phyloP scores from a whole-genome alignment of 169 alveolate species.

The Amoebophrya sp. region DNA sequence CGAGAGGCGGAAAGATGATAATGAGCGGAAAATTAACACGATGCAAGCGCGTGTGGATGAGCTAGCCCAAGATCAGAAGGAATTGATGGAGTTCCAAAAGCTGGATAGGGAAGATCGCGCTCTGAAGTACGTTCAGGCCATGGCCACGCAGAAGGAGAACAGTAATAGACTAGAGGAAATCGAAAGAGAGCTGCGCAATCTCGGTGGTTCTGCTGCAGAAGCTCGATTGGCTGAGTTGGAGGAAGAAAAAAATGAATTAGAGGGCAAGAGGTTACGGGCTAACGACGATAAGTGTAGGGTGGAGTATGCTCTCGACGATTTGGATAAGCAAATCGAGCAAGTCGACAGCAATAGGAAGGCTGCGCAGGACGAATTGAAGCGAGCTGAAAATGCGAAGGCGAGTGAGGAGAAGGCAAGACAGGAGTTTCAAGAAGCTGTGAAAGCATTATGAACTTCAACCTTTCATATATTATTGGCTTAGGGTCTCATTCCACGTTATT shows the following conservation, averaged over 20 bases:
- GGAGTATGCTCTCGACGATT: too few species aligned
- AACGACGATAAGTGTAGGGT: too few species aligned
- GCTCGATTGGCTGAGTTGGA: not conserved
- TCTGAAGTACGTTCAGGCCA: not conserved
- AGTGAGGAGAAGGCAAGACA: too few species aligned
- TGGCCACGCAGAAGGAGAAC: not conserved
- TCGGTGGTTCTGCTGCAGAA: not conserved
- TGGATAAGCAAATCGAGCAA: too few species aligned
- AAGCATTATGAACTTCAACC: too few species aligned
- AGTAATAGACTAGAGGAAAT: not conserved
- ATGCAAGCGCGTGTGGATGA: not conserved
- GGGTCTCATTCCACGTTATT: too few species aligned
- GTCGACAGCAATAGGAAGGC: too few species aligned
- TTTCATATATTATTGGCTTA: too few species aligned
- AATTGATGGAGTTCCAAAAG: not conserved
- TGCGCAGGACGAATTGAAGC: too few species aligned
- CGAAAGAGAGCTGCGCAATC: not conserved
- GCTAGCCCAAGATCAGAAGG: constrained; percentile 1
- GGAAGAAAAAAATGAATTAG: not conserved
- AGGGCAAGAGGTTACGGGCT: too few species aligned
- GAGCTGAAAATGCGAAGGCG: too few species aligned
- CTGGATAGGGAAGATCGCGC: not conserved
- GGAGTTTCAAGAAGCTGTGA: too few species aligned
- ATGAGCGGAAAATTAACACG: not conserved
- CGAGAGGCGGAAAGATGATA: not conserved